Percentiles rank a stretch among this genome's conserved stretches.
These are phyloP conservation scores for Saccharomycopsis microspora DNA, from an alignment of 805 yeast species.

Conservation along the genomic window DNA sequence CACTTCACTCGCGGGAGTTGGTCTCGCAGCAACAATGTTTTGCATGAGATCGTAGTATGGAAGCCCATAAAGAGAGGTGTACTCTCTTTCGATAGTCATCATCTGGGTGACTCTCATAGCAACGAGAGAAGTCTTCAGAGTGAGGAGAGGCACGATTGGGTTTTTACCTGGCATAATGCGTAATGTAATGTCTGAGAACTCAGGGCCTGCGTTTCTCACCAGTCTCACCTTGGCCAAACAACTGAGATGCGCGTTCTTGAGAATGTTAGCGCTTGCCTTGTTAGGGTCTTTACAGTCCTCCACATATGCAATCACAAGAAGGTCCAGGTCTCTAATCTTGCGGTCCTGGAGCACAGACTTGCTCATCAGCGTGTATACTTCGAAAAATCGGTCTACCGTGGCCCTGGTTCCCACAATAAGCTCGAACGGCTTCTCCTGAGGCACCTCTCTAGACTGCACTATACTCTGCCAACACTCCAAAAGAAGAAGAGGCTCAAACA, in stretches of 20 bases:
- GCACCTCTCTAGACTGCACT: constrained; percentile 55
- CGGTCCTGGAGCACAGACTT: constrained; percentile 38
- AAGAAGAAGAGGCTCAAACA: constrained; percentile 70
- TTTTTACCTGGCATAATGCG: constrained; percentile 47
- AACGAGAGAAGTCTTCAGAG: constrained; percentile 52
- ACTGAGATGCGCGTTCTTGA: constrained; percentile 28
- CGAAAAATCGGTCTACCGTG: constrained; percentile 78
- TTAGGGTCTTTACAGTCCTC: constrained; percentile 12
- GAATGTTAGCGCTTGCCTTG: constrained; percentile 23
- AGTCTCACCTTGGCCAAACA: constrained; percentile 78
- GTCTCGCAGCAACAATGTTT: constrained; percentile 55
- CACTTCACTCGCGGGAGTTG: constrained; percentile 32
- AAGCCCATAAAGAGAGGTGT: constrained; percentile 68
- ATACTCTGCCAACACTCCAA: constrained; percentile 93
- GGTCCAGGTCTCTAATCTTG: constrained; percentile 62
- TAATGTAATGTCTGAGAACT: constrained; percentile 63
- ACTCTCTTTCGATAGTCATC: constrained; percentile 92
- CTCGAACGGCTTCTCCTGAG: constrained; percentile 45
- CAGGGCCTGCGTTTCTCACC: constrained; percentile 51
- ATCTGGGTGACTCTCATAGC: constrained; percentile 74
- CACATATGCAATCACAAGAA: constrained; percentile 51
- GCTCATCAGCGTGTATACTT: constrained; percentile 65
- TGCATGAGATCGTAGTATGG: constrained; percentile 70
- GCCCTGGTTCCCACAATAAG: constrained; percentile 69
- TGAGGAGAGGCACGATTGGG: constrained; percentile 39